phyloP scores from a whole-genome alignment of 169 alveolate genomes.

The Plasmodium knowlesi region DNA sequence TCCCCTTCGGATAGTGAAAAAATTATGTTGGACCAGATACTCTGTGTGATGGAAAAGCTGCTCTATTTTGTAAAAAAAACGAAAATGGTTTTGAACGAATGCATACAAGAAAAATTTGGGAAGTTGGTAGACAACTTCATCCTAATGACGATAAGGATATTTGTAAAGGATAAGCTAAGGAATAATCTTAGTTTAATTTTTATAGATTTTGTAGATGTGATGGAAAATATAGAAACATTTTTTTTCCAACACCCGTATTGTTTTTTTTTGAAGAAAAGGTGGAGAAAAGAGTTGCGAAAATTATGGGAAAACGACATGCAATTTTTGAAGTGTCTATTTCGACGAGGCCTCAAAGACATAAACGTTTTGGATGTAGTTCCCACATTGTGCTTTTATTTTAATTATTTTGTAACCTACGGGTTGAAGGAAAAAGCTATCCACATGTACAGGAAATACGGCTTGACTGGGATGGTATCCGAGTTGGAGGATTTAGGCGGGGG shows the following conservation, averaged over 20 bases:
- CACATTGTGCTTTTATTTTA: slow-evolving; percentile 12
- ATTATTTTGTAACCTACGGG: slow-evolving; percentile 4
- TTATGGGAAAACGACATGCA: not conserved
- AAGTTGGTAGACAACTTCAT: not conserved
- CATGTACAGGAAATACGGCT: not conserved
- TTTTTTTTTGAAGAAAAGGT: slow-evolving; percentile 6
- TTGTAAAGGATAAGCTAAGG: not conserved
- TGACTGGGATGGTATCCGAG: not conserved
- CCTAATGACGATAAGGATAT: not conserved
- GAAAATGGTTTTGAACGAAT: not conserved
- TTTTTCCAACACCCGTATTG: not conserved
- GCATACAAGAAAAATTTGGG: not conserved
- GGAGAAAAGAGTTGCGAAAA: not conserved
- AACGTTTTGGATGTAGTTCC: slow-evolving; percentile 7
- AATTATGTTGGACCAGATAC: not conserved
- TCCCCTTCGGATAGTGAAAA: not conserved
- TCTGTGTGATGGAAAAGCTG: not conserved
- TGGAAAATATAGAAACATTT: not conserved
- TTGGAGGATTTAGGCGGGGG: not conserved
- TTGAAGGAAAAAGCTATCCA: not conserved
- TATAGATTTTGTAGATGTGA: not conserved
- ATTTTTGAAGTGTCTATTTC: not conserved
- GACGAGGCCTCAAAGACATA: not conserved
- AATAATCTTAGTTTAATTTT: not conserved
- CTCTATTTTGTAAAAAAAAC: slow-evolving; percentile 18